Evolutionary conservation across 2,329 filamentous ascomycete species (phyloP).

Genomic region (Dothidotthia symphoricarpi): DNA sequence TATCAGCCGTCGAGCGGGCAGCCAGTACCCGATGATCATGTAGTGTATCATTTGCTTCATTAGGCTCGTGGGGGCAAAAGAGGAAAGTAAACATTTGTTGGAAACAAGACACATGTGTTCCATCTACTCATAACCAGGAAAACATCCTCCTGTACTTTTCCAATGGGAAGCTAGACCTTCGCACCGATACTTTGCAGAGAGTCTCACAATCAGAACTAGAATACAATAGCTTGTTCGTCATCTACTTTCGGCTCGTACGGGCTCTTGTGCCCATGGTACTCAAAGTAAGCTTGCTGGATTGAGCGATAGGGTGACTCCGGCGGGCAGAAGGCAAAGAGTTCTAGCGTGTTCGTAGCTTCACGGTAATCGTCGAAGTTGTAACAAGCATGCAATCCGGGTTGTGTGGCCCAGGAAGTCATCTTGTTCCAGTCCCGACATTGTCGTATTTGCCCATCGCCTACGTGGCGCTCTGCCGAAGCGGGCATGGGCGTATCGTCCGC

Average conservation of each 20-base stretch:
- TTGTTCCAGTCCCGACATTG: conserved; percentile 37
- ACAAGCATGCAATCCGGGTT: conserved; percentile 34
- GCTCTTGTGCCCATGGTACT: conserved; percentile 36
- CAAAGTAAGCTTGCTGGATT: conserved; percentile 34
- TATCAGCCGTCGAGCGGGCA: too few species aligned
- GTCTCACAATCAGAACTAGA: conserved; percentile 8
- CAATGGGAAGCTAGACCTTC: too few species aligned
- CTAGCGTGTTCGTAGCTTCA: conserved; percentile 37
- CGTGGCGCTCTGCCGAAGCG: conserved; percentile 21
- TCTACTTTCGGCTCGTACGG: conserved; percentile 24
- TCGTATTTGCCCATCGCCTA: conserved; percentile 31
- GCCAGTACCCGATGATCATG: too few species aligned
- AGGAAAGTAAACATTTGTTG: too few species aligned
- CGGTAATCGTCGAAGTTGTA: conserved; percentile 37
- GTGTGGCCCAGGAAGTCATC: conserved; percentile 33
- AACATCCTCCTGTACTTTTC: too few species aligned
- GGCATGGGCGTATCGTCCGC: conserved; percentile 41
- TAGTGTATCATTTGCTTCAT: too few species aligned
- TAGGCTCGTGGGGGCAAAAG: too few species aligned
- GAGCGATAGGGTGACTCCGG: conserved; percentile 29
- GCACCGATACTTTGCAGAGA: too few species aligned
- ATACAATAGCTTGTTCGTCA: conserved; percentile 16
- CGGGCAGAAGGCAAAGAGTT: conserved; percentile 37
- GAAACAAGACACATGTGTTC: too few species aligned
- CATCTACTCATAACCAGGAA: too few species aligned